Evolutionary conservation across 2,329 filamentous ascomycete species (phyloP), one percentile per base, ranked within the genome.

Genomic region (Stagonosporopsis cucurbitacearum): DNA sequence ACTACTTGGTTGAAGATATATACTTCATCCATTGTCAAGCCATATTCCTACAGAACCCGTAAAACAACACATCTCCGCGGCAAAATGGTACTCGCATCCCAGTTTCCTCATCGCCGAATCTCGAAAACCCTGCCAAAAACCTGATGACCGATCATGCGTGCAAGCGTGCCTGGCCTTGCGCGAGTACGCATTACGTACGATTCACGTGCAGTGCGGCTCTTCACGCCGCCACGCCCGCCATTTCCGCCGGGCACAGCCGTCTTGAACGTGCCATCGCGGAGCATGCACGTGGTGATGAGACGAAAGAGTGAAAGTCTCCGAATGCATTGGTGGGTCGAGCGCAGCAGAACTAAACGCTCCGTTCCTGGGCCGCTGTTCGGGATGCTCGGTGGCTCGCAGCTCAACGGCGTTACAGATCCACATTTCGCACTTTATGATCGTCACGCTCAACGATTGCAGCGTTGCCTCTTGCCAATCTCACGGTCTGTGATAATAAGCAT

Each of bases 21-120:
- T 58, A 58, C 19, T 50, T 23, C 26, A 22, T 13, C 28, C 35
- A 46, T 43, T 8, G 9, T 26, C 46, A 8, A 50, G 35, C 45
- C 25, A 22, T 35, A 6, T 47, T 22, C 55, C 54, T 58, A 50
- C 44, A 41, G 33, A 12, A 35, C 50, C 54, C 50, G 40, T 36
- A 50, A 17, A 32, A 28, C 1, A 7, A 40, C 13, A 47, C 55
- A 58, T 58, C 55, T 58, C 55, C 55, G 50, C 55, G 55, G 55
- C 28, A 54, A 37, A 22, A 23, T 17, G 40, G 6, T 26, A 5
- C 1, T 50, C 25, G 13, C 13, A 44, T 40, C 20, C 32, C 25
- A 47, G n/a, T 37, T 44, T 40, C 43, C 33, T 41, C 49, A 37
- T 25, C 17, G 22, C 37, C 19, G 25, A 25, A 43, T 17, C 11